These are phyloP conservation scores for Abrus precatorius DNA, from an alignment of 306 rosid genomes.

Conservation along the genomic window DNA sequence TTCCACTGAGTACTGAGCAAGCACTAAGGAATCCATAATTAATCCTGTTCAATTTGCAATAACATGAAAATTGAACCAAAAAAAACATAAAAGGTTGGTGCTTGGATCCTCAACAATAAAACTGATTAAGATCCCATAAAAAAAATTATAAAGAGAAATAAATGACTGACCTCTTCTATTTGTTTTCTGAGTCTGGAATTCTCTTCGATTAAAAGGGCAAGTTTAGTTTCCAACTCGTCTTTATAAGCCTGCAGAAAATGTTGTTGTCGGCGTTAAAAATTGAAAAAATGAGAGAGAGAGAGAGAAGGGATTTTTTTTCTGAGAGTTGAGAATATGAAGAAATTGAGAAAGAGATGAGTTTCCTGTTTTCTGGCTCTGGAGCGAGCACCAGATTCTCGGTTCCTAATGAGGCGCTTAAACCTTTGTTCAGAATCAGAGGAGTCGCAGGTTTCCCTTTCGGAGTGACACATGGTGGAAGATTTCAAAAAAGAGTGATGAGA, in stretches of 20 bases:
- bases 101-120: too few species aligned
- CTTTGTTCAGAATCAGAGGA: neutral
- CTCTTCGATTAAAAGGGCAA: constrained; percentile 21
- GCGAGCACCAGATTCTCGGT: constrained; percentile 34
- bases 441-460: neutral
- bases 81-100: too few species aligned
- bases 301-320: too few species aligned
- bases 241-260: constrained; percentile 38
- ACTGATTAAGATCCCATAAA: neutral
- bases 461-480: neutral
- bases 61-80: neutral
- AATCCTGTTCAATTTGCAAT: neutral
- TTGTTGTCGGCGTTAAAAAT: neutral
- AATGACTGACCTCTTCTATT: constrained; percentile 9
- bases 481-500: too few species aligned
- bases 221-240: constrained; percentile 5
- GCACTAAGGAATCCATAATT: neutral
- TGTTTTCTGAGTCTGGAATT: constrained; percentile 38
- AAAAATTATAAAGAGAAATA: neutral
- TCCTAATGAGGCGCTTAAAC: constrained; percentile 34
- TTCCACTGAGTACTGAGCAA: too few species aligned
- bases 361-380: constrained; percentile 43
- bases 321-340: neutral
- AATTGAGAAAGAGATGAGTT: neutral
- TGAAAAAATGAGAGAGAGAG: neutral